phyloP scores from a whole-genome alignment of 768 basidiomycete species.

The Rhodotorula taiwanensis region DNA sequence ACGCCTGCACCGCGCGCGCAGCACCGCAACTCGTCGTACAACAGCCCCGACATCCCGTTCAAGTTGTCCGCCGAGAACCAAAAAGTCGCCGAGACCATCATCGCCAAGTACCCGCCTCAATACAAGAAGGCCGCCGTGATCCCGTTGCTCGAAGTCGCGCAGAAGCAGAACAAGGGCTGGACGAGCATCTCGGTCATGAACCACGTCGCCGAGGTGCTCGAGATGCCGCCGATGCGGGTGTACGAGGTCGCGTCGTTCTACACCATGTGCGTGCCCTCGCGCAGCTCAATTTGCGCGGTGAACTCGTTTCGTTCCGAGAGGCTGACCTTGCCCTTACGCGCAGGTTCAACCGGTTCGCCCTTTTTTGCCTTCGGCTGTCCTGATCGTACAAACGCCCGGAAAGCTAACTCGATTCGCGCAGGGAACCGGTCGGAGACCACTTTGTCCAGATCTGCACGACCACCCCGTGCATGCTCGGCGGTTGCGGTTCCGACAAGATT shows the following conservation, averaged over 20 bases:
- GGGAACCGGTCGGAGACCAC: conserved; percentile 86
- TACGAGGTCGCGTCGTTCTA: conserved; percentile 99
- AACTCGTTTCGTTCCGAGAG: too few relatives aligned
- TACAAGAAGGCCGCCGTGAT: conserved; percentile 99
- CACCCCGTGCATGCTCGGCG: conserved; percentile 86
- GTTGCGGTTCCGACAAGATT: conserved; percentile 76
- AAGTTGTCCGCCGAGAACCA: conserved; percentile 72
- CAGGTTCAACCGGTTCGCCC: conserved; percentile 73
- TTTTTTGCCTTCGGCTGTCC: too few relatives aligned
- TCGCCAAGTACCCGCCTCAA: conserved; percentile 76
- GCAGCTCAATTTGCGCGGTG: too few relatives aligned
- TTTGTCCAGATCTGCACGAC: conserved; percentile 99
- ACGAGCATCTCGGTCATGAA: conserved; percentile 99
- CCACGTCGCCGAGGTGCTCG: conserved; percentile 84
- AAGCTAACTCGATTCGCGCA: too few relatives aligned
- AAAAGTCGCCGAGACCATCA: conserved; percentile 79
- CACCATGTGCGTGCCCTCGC: conserved; percentile 69
- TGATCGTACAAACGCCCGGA: background rate
- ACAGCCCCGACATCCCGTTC: conserved; percentile 94
- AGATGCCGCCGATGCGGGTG: conserved; percentile 95
- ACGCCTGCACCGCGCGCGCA: too few relatives aligned
- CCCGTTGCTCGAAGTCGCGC: conserved; percentile 89
- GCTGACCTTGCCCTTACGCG: conserved; percentile 2
- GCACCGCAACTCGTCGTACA: conserved; percentile 92
- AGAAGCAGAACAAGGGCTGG: conserved; percentile 97